phyloP scores from a whole-genome alignment of 2,329 filamentous ascomycete genomes.

The Ceratocystis huliohia region DNA sequence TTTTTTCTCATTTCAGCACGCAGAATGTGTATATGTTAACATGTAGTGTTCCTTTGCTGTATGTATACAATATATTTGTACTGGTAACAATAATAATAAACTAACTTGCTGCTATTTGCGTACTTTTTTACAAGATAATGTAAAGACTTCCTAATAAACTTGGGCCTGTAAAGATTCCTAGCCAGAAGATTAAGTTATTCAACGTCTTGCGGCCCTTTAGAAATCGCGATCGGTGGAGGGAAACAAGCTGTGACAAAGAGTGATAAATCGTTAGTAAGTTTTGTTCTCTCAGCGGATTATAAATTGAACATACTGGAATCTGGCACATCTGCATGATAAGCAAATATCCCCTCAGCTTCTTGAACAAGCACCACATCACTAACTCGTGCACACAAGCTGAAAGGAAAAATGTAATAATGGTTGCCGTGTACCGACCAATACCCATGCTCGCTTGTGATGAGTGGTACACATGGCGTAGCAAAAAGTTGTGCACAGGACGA shows the following conservation, averaged over 20 bases:
- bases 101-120: too few species aligned
- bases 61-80: not conserved
- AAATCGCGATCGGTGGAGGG: slow-evolving; percentile 52
- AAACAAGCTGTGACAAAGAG: slow-evolving; percentile 39
- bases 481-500: slow-evolving; percentile 60
- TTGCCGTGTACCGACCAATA: slow-evolving; percentile 56
- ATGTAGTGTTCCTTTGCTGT: not conserved
- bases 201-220: slow-evolving; percentile 49
- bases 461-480: slow-evolving; percentile 69
- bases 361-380: slow-evolving; percentile 70
- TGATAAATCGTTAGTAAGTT: not conserved
- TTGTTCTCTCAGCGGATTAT: not conserved
- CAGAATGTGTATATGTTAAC: not conserved
- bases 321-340: slow-evolving; percentile 63
- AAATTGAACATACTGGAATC: slow-evolving; percentile 40
- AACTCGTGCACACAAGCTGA: slow-evolving; percentile 61
- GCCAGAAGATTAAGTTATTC: slow-evolving; percentile 66
- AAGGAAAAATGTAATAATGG: slow-evolving; percentile 62
- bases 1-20: not conserved
- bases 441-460: slow-evolving; percentile 61
- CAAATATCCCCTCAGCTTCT: slow-evolving; percentile 62
- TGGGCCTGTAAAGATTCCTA: slow-evolving; percentile 64
- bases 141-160: slow-evolving; percentile 53
- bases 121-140: slow-evolving; percentile 36
- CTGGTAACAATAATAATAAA: not conserved